Evolutionary conservation across 139 green algal species (phyloP), one percentile per base, ranked within the genome.

Genomic region (Chlamydomonas sphaeroides): DNA sequence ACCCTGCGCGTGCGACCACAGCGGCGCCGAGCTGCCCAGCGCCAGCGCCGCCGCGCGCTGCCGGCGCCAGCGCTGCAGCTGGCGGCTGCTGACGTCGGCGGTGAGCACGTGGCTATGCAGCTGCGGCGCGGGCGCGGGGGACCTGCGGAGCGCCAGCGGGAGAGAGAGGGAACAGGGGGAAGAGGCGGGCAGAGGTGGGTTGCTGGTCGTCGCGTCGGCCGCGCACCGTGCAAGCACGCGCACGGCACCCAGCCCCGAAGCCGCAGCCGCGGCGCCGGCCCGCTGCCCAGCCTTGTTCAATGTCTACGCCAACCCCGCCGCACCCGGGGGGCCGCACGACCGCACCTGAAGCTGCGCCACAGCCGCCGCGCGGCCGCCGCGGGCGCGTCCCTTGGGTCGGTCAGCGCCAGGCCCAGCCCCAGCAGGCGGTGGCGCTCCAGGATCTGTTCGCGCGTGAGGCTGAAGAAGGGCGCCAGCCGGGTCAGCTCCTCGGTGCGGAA

Each of bases 61-160:
- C 74, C 74, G 74, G 39, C 74, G 28, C 74, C 74, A 80, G 28
- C 74, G 74, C 74, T 71, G 74, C 41, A 59, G 74, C 74, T 70
- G 74, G 5, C 59, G 59, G 41, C n/a, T 49, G 59, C 59, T 70
- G 39, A 70, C 74, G 36, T 68, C 38, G 5, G 45, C 39, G 2
- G 59, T 42, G 3, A 80, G n/a, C 51, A 71, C 49, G 74, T 70
- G 59, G 59, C 26, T 5, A 41, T 80, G 74, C 14, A 80, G 57
- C 74, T 70, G 39, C 30, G 59, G 74, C 17, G 59, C 10, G 8
- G 74, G 74, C 30, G 74, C 74, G n/a, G 74, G 59, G 39, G 30
- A 30, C 41, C 74, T 80, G 74, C 39, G 39, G n/a, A n/a, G n/a
- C n/a, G n/a, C n/a, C n/a, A 3, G n/a, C 7, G 45, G n/a, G 38